These are phyloP conservation scores for Alternaria arbusti DNA, from an alignment of 2,329 filamentous ascomycete genomes.

Conservation along the genomic window DNA sequence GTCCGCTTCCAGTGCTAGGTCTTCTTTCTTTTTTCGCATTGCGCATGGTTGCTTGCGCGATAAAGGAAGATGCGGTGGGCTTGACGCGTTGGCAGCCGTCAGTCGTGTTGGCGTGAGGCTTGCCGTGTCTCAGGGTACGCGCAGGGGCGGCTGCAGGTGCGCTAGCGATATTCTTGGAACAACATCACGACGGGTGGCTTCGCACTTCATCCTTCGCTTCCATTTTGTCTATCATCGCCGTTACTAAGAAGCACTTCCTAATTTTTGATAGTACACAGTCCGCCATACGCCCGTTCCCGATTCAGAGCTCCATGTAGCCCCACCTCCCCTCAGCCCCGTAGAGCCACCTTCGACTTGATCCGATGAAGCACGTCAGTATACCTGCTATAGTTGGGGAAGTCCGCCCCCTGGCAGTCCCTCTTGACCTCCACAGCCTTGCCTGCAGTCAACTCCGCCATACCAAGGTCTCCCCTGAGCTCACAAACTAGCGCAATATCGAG, in stretches of 20 bases:
- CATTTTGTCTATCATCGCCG: not conserved
- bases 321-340: not conserved
- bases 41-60: not conserved
- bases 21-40: not conserved
- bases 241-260: not conserved
- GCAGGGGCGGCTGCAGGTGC: slow-evolving; percentile 6
- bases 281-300: not conserved
- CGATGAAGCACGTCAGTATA: slow-evolving; percentile 32
- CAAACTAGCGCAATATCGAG: slow-evolving; percentile 43
- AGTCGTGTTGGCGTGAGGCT: slow-evolving; percentile 13
- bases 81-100: not conserved
- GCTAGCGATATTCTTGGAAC: slow-evolving; percentile 7
- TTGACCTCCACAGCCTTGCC: slow-evolving; percentile 38
- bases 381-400: slow-evolving; percentile 31
- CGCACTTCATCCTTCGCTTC: not conserved
- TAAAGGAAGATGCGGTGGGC: not conserved
- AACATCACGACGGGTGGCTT: not conserved
- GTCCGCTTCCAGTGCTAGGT: not conserved
- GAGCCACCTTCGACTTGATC: slow-evolving; percentile 19
- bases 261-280: not conserved
- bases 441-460: slow-evolving; percentile 25
- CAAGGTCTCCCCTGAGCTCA: slow-evolving; percentile 30
- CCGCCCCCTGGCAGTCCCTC: slow-evolving; percentile 35
- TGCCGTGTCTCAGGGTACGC: slow-evolving; percentile 29
- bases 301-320: not conserved